Percentiles rank a stretch among this genome's conserved stretches.
These are phyloP conservation scores for Talaromyces sp. DNA, from an alignment of 2,329 filamentous ascomycete genomes.

Conservation along the genomic window DNA sequence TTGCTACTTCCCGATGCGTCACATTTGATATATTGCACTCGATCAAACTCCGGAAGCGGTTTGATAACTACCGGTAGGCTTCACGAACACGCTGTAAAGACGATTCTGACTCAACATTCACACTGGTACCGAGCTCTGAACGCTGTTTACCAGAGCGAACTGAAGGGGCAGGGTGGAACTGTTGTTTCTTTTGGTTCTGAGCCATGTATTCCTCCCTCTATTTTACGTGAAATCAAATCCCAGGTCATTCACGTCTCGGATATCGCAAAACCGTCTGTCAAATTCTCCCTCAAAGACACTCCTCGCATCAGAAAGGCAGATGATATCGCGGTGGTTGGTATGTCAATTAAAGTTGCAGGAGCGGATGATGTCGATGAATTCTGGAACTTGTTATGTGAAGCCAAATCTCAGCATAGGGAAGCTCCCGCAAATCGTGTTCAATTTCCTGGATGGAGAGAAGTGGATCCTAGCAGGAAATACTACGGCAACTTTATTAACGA, in stretches of 20 bases:
- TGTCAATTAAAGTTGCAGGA: slow-evolving; percentile 25
- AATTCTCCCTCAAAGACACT: not conserved
- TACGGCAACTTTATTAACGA: slow-evolving; percentile 19
- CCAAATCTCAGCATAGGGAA: slow-evolving; percentile 16
- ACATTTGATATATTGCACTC: slow-evolving; percentile 20
- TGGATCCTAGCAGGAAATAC: slow-evolving; percentile 13
- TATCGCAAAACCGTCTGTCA: not conserved
- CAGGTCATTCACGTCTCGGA: slow-evolving; percentile 5
- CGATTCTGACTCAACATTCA: slow-evolving; percentile 29
- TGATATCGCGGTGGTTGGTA: slow-evolving; percentile 29
- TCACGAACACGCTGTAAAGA: slow-evolving; percentile 24
- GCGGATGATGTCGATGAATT: slow-evolving; percentile 25
- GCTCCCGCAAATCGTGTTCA: slow-evolving; percentile 12
- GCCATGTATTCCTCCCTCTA: slow-evolving; percentile 28
- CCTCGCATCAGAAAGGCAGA: slow-evolving; percentile 10
- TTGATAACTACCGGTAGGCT: slow-evolving; percentile 18
- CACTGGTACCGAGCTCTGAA: slow-evolving; percentile 31
- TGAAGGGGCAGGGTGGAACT: slow-evolving; percentile 7
- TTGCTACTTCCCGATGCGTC: slow-evolving; percentile 31
- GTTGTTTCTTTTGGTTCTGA: slow-evolving; percentile 35
- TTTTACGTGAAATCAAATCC: slow-evolving; percentile 20
- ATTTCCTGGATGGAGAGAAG: slow-evolving; percentile 13
- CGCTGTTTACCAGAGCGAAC: slow-evolving; percentile 7
- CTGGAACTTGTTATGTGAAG: slow-evolving; percentile 24
- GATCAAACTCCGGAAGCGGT: slow-evolving; percentile 16